Evolutionary conservation across 148 eudicot genomes (phyloP).

Genomic region (Camellia japonica): DNA sequence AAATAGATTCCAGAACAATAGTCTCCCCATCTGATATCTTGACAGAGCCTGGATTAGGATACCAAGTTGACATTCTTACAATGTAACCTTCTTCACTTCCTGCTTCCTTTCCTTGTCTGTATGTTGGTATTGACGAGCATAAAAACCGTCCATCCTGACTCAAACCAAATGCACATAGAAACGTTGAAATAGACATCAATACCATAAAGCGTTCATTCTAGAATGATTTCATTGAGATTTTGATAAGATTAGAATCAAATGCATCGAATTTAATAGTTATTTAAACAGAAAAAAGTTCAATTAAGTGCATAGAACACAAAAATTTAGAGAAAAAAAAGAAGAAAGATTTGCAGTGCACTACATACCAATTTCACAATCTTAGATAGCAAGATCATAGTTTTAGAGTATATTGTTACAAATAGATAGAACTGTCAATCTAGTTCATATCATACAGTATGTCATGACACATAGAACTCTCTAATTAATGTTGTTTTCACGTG

Average conservation of each 20-base stretch:
- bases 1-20: no score
- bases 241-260: no score
- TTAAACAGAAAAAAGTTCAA: neutral
- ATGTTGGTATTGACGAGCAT: constrained; percentile 51
- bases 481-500: no score
- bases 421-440: no score
- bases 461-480: no score
- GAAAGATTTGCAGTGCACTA: no score
- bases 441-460: no score
- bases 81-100: constrained; percentile 90
- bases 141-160: constrained; percentile 72
- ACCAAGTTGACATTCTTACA: constrained; percentile 93
- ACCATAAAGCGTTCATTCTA: no score
- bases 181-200: neutral
- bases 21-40: constrained; percentile 61
- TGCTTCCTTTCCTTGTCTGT: constrained; percentile 65
- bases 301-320: no score
- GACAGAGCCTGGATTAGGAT: constrained; percentile 73
- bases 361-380: no score
- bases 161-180: neutral
- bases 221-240: neutral
- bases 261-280: no score
- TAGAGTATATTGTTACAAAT: neutral
- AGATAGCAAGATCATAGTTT: neutral
- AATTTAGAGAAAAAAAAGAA: no score